A percentile compares a stretch with the other conserved stretches of the same genome.
These are phyloP conservation scores for Bonia amplexicaulis DNA, from an alignment of 176 grass and related monocot species.

Conservation along the genomic window DNA sequence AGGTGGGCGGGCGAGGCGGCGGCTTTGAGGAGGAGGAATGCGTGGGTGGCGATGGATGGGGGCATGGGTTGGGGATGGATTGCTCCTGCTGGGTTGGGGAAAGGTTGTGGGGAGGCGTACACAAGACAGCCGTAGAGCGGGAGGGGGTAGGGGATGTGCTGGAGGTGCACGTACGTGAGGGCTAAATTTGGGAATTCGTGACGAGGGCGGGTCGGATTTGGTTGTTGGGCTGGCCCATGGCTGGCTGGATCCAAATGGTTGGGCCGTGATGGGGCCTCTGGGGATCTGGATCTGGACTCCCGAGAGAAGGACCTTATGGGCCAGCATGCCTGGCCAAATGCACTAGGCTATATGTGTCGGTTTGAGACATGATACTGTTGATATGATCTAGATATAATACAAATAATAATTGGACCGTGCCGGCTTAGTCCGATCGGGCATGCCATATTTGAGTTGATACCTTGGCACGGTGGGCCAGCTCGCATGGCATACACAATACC, in stretches of 20 bases:
- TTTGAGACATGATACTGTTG: too few species aligned
- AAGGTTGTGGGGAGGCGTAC: background rate
- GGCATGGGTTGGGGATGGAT: constrained; percentile 42
- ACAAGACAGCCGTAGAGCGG: background rate
- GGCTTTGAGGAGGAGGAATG: constrained; percentile 47
- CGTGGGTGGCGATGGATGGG: constrained; percentile 40
- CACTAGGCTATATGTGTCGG: too few species aligned
- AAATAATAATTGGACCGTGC: fast-evolving
- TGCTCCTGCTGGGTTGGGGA: background rate
- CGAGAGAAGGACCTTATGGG: background rate
- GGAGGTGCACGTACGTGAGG: background rate
- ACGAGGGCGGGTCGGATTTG: background rate
- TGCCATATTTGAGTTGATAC: too few species aligned
- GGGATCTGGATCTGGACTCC: constrained; percentile 32
- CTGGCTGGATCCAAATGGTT: background rate
- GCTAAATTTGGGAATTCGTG: background rate
- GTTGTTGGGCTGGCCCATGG: constrained; percentile 5
- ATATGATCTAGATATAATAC: too few species aligned
- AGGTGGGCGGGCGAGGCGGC: constrained; percentile 12
- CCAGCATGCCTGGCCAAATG: too few species aligned
- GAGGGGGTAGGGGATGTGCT: background rate
- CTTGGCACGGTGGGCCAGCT: too few species aligned
- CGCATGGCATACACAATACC: too few species aligned
- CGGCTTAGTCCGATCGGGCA: too few species aligned
- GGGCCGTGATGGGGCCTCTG: constrained; percentile 1